Evolutionary conservation across 176 grass and related monocot genomes (phyloP).

Genomic region (Zoysia pacifica): DNA sequence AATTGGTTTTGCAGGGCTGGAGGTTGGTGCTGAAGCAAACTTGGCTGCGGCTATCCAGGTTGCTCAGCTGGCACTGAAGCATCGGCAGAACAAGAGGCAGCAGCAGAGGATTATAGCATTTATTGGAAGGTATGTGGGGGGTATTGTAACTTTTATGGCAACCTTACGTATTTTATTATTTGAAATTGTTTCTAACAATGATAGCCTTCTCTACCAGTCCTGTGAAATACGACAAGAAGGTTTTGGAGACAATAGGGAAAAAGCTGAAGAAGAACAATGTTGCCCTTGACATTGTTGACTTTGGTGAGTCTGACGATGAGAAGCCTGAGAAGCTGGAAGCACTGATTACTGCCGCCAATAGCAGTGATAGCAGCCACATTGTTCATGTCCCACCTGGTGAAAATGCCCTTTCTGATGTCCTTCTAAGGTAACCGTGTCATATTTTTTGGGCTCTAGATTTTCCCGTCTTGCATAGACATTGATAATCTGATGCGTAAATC

Average conservation of each 20-base stretch:
- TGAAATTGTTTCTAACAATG: not conserved
- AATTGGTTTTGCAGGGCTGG: slow-evolving; percentile 58
- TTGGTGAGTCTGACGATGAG: slow-evolving; percentile 85
- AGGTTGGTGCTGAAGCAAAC: slow-evolving; percentile 91
- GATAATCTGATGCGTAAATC: slow-evolving; percentile 23
- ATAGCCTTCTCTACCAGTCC: slow-evolving; percentile 48
- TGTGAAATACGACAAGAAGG: slow-evolving; percentile 77
- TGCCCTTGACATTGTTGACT: slow-evolving; percentile 95
- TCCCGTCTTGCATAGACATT: not conserved
- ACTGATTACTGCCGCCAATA: slow-evolving; percentile 70
- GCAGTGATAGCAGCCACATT: slow-evolving; percentile 90
- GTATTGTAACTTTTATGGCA: not conserved
- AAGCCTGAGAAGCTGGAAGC: slow-evolving; percentile 94
- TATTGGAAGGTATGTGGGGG: slow-evolving; percentile 69
- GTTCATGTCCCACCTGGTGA: slow-evolving; percentile 80
- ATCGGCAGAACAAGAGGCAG: slow-evolving; percentile 98
- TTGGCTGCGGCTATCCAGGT: slow-evolving; percentile 89
- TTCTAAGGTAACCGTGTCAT: slow-evolving; percentile 64
- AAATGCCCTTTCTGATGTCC: slow-evolving; percentile 86
- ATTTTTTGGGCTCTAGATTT: slow-evolving; percentile 5
- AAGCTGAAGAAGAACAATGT: slow-evolving; percentile 98
- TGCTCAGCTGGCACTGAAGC: slow-evolving; percentile 93
- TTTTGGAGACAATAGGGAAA: slow-evolving; percentile 87
- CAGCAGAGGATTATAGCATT: slow-evolving; percentile 97
- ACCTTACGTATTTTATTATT: not conserved